These are phyloP conservation scores for Isabelozyma gotoi DNA, from an alignment of 805 yeast species.

Conservation along the genomic window DNA sequence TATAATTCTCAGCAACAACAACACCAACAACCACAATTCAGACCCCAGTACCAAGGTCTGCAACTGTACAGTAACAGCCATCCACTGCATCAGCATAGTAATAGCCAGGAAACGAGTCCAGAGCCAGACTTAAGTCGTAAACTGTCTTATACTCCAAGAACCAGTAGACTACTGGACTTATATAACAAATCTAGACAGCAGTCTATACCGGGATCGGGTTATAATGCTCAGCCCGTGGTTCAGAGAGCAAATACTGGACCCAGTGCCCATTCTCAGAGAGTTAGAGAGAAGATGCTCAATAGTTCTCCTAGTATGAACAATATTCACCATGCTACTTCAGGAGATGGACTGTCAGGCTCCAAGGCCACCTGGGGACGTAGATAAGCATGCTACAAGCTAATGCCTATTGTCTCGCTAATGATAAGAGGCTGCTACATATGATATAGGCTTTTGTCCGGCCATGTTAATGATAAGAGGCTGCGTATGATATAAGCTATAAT, in stretches of 20 bases:
- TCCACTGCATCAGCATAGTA: conserved; percentile 1
- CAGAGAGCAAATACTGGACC: conserved; percentile 22
- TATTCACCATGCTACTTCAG: conserved; percentile 7
- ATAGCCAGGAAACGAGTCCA: background rate
- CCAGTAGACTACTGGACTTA: conserved; percentile 38
- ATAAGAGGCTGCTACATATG: no score
- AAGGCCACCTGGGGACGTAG: conserved; percentile 27
- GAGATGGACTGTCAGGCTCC: conserved; percentile 5
- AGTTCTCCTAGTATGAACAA: conserved; percentile 12
- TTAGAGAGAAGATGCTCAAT: conserved; percentile 28
- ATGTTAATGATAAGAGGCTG: no score
- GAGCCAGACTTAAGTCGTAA: background rate
- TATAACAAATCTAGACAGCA: conserved; percentile 41
- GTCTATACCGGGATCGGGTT: conserved; percentile 32
- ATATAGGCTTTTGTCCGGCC: no score
- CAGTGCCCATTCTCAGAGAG: conserved; percentile 13
- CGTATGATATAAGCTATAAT: no score
- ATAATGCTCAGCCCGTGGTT: conserved; percentile 18
- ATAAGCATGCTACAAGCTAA: conserved; percentile 1
- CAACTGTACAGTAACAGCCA: conserved; percentile 3
- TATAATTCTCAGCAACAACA: conserved; percentile 15
- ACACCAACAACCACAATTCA: conserved; percentile 7
- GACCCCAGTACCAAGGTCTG: conserved; percentile 3
- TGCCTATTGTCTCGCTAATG: no score
- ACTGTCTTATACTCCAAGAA: conserved; percentile 27